phyloP scores from a whole-genome alignment of 208 protist species.

The Crithidia sp. region DNA sequence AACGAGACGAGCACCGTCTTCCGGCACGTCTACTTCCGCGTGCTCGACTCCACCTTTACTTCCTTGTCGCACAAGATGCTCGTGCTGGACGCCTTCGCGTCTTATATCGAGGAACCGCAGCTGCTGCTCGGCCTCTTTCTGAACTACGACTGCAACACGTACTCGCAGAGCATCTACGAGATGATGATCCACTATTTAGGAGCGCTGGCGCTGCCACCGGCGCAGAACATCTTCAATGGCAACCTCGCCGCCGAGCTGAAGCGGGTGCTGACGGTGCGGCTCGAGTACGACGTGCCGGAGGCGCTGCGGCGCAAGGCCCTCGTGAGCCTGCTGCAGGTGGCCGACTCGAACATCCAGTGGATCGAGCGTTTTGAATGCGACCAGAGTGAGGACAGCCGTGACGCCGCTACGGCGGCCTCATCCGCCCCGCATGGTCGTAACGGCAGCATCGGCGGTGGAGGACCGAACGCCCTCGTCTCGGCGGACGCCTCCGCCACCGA shows the following conservation, averaged over 20 bases:
- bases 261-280: conserved; percentile 38
- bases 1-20: conserved; percentile 94
- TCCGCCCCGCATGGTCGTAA: background rate
- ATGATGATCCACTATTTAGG: conserved; percentile 93
- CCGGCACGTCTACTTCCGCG: conserved; percentile 91
- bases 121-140: conserved; percentile 96
- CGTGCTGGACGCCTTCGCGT: conserved; percentile 86
- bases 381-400: conserved; percentile 18
- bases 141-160: conserved; percentile 98
- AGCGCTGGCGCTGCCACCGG: conserved; percentile 47
- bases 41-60: conserved; percentile 88
- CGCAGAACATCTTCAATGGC: conserved; percentile 29
- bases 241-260: conserved; percentile 37
- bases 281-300: conserved; percentile 64
- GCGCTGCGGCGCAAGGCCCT: conserved; percentile 63
- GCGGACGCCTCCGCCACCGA: background rate
- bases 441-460: background rate
- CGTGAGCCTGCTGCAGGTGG: conserved; percentile 66
- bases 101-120: conserved; percentile 94
- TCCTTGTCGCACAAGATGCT: conserved; percentile 90
- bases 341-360: conserved; percentile 86
- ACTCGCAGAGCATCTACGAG: conserved; percentile 94
- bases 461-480: background rate
- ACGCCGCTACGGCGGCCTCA: background rate
- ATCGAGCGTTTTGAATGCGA: conserved; percentile 85